phyloP scores from a whole-genome alignment of 73 alveolate species.

The Tetrahymena thermophila region DNA sequence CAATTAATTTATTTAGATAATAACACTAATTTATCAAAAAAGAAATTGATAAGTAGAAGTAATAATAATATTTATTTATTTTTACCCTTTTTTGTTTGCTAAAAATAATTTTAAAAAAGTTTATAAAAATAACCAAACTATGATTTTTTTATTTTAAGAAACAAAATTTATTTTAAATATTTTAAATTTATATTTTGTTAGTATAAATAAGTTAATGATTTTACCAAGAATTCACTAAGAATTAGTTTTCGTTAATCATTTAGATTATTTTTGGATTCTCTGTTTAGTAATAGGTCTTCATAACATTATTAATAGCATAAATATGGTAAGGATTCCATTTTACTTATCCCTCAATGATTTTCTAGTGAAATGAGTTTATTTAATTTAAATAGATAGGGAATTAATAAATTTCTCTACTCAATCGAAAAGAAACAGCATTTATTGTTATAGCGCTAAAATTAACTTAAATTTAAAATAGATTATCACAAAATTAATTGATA shows the following conservation, averaged over 20 bases:
- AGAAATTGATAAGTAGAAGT: no score
- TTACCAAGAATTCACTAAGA: background rate
- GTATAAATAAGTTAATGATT: no score
- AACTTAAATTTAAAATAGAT: background rate
- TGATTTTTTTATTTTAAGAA: no score
- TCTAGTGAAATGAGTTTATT: background rate
- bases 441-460: background rate
- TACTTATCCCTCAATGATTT: background rate
- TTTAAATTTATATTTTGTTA: no score
- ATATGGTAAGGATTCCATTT: background rate
- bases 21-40: no score
- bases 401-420: background rate
- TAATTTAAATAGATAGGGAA: background rate
- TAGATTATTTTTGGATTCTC: background rate
- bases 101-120: no score
- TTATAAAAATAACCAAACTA: no score
- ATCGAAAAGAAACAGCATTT: background rate
- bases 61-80: no score
- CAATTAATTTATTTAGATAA: no score
- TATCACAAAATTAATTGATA: background rate
- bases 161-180: no score
- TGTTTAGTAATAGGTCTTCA: background rate
- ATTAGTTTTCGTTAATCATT: background rate
- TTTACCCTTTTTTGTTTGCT: no score
- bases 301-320: background rate